Conservation (phyloP, 208 protist genomes). For the Phytomonas sp. region DNA sequence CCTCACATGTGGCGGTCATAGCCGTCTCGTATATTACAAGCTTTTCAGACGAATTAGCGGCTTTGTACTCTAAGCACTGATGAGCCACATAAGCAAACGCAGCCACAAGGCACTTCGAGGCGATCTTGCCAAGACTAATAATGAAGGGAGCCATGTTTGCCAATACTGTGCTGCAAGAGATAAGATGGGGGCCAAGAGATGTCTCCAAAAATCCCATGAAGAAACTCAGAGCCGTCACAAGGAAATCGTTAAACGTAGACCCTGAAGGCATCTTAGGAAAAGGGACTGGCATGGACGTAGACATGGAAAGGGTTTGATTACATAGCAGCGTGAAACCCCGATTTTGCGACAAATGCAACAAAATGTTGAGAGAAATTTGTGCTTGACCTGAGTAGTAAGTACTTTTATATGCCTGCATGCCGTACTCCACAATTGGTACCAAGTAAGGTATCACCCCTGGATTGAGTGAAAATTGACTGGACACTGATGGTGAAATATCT, state of each 20-base stretch:
- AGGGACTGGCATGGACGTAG: slow-evolving; percentile 50
- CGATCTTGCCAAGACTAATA: slow-evolving; percentile 26
- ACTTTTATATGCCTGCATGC: slow-evolving; percentile 41
- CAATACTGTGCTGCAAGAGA: slow-evolving; percentile 65
- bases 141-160: slow-evolving; percentile 85
- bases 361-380: slow-evolving; percentile 76
- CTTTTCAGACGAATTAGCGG: not conserved
- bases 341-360: slow-evolving; percentile 62
- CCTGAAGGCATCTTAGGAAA: slow-evolving; percentile 19
- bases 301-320: slow-evolving; percentile 57
- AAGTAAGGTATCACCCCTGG: slow-evolving; percentile 45
- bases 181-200: slow-evolving; percentile 33
- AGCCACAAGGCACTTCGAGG: slow-evolving; percentile 41
- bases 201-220: slow-evolving; percentile 45
- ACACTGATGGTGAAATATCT: slow-evolving; percentile 52
- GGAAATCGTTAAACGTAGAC: slow-evolving; percentile 69
- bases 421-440: slow-evolving; percentile 69
- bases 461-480: slow-evolving; percentile 36
- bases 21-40: slow-evolving; percentile 18
- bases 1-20: slow-evolving; percentile 61
- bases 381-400: slow-evolving; percentile 34
- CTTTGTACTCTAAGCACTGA: not conserved
- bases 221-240: slow-evolving; percentile 62
- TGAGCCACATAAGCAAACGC: slow-evolving; percentile 37
- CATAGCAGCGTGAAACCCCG: slow-evolving; percentile 70